Evolutionary conservation across 345 rosid genomes (phyloP), one percentile per base, ranked within the genome.

Genomic region (Eutrema heterophyllum): DNA sequence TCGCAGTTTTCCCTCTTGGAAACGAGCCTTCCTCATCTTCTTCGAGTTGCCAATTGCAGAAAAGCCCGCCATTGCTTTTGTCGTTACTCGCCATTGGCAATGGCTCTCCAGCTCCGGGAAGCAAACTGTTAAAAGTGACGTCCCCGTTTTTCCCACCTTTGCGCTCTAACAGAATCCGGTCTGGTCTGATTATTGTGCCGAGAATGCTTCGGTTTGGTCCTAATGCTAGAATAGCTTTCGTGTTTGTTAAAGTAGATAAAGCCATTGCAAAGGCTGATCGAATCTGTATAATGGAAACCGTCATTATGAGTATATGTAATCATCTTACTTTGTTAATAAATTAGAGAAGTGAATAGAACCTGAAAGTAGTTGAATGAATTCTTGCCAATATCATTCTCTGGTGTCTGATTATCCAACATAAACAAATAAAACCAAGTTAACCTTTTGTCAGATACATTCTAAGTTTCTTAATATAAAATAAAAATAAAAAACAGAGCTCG

Each of bases 191-290:
- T 80, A 95, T 89, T 40, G 92, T 90, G 12, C 99, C 97, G 7
- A 91, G 97, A 41, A 95, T 91, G 83, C 97, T 95, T 77, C 92
- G 72, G 75, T 83, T 82, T 24, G 90, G 85, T 15, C 92, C 93
- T 39, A 95, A 82, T 18, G 81, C 45, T 77, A 72, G 73, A 51
- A 91, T 86, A 50, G 72, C 79, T 76, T 85, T 86, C 5, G 88
- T 65, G 79, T 91, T 91, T 57, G 97, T 89, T 78, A 95, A 83
- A 11, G 89, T 86, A 15, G 83, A 49, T 70, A 77, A 83, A 12
- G 98, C 98, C 95, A 89, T 87, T 24, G 84, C 70, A 82, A 95
- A 95, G n/a, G 99, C 97, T 63, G 99, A 89, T 80, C 80, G 87
- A 72, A 95, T 83, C 99, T 95, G 93, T 48, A 65, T 30, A 33